phyloP scores from a whole-genome alignment of 768 basidiomycete species.

The Amanita thiersii region DNA sequence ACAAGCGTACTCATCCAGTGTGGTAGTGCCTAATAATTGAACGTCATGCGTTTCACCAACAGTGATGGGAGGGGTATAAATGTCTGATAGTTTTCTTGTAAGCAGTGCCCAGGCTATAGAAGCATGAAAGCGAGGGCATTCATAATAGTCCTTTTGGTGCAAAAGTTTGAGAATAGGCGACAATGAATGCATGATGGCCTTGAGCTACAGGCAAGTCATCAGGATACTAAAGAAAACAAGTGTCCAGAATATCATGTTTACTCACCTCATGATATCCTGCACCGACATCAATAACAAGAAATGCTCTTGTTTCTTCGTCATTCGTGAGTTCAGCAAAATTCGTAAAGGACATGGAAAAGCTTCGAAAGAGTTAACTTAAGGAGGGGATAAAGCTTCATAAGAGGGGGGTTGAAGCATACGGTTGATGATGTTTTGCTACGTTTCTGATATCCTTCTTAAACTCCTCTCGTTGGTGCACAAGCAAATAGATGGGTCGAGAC shows the following conservation, averaged over 20 bases:
- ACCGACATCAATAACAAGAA: conserved; percentile 75
- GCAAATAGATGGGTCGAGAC: conserved; percentile 73
- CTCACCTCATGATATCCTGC: conserved; percentile 74
- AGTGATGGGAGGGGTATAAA: not conserved
- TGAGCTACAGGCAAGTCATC: conserved; percentile 39
- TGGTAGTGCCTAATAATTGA: conserved; percentile 11
- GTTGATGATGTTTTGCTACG: conserved; percentile 34
- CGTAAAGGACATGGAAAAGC: conserved; percentile 70
- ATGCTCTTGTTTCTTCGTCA: conserved; percentile 75
- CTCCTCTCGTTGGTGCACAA: conserved; percentile 71
- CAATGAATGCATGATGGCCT: conserved; percentile 43
- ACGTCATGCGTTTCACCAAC: conserved; percentile 11
- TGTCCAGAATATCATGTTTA: conserved; percentile 2
- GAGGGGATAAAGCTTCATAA: not conserved
- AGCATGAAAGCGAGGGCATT: conserved; percentile 75
- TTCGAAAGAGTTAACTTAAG: conserved; percentile 18
- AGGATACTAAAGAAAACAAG: conserved; percentile 1
- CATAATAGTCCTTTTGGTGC: conserved; percentile 76
- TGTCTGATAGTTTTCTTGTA: conserved; percentile 20
- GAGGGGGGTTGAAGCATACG: conserved; percentile 29
- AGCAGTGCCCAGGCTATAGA: conserved; percentile 87
- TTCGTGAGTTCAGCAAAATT: conserved; percentile 64
- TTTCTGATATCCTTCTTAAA: conserved; percentile 54
- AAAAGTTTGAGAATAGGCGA: conserved; percentile 48
- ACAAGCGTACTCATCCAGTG: conserved; percentile 10